Evolutionary conservation across 495 filamentous ascomycete genomes (phyloP), one percentile per base, ranked within the genome.

Genomic region (Podospora tetraspora): DNA sequence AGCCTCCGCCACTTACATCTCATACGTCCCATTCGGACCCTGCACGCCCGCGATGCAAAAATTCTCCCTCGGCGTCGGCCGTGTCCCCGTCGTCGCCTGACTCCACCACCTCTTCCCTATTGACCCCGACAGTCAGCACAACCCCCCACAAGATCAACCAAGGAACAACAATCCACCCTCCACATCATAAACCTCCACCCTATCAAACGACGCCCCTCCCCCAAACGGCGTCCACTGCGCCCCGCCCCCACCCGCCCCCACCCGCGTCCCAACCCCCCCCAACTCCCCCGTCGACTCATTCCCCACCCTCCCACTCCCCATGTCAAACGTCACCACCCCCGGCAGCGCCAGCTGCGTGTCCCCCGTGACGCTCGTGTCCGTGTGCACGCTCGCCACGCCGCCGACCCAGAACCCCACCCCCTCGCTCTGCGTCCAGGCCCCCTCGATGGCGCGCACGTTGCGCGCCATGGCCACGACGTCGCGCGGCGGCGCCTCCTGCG

Each of bases 141-240:
- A 0, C 16, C 34, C 34, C 13, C 37, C 24, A 25, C 24, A 25
- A 25, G 24, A 25, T 25, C 24, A 25, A 25, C 24, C 24, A 25
- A 25, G 3, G 24, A 25, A 25, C n/a, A 25, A 25, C 24, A 43
- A 43, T 16, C 37, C 16, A 43, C 37, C 37, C 16, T 43, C 6
- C 22, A 77, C 72, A 59, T 81, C 78, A 57, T 73, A 68, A 21
- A 81, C 59, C 0, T 32, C 69, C 11, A 79, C 34, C 12, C 1
- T 23, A 22, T 75, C 73, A 70, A 75, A 79, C 57, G n/a, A 64
- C 29, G 71, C 12, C 23, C 61, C 61, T n/a, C 71, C 68, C 3
- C 78, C 79, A 56, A 78, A 79, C 1, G 78, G 76, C 21, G 78
- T 62, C 52, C 64, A 77, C 24, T 79, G 68, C 6, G 75, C 79